phyloP scores from a whole-genome alignment of 2,329 filamentous ascomycete genomes.

The Alternaria longipes region DNA sequence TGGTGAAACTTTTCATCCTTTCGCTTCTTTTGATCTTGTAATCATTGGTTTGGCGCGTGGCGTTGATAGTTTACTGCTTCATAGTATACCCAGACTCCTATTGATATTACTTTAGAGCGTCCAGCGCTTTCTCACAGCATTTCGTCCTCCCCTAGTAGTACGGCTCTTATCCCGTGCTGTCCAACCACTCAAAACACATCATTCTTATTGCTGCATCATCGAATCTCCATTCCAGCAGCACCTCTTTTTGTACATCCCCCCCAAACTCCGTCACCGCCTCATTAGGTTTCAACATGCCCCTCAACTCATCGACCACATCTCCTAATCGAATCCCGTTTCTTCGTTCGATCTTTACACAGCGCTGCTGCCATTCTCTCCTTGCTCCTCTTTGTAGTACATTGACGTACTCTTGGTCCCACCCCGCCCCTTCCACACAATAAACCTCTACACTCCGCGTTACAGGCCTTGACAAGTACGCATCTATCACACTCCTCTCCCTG shows the following conservation, averaged over 20 bases:
- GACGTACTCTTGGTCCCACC: constrained; percentile 8
- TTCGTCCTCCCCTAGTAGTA: not conserved
- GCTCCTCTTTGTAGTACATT: constrained; percentile 6
- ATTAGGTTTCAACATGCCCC: constrained; percentile 5
- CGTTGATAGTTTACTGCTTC: not conserved
- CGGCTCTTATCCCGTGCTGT: not conserved
- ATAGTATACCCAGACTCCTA: not conserved
- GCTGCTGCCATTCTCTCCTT: constrained; percentile 4
- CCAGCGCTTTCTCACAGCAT: not conserved
- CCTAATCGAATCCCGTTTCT: constrained; percentile 18
- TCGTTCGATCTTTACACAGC: constrained; percentile 20
- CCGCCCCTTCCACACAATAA: constrained; percentile 10
- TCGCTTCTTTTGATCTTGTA: not conserved
- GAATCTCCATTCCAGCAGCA: constrained; percentile 23
- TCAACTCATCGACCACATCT: constrained; percentile 24
- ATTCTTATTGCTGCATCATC: not conserved
- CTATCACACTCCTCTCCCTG: not conserved
- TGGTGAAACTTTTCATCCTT: constrained; percentile 65
- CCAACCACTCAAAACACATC: constrained; percentile 1
- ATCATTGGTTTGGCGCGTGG: not conserved
- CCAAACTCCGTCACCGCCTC: not conserved
- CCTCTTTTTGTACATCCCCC: constrained; percentile 1
- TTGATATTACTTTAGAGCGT: not conserved
- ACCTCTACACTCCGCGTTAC: constrained; percentile 4
- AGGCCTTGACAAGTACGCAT: constrained; percentile 5